phyloP scores from a whole-genome alignment of 352 stramenopile genomes.

The Pythium sp. region DNA sequence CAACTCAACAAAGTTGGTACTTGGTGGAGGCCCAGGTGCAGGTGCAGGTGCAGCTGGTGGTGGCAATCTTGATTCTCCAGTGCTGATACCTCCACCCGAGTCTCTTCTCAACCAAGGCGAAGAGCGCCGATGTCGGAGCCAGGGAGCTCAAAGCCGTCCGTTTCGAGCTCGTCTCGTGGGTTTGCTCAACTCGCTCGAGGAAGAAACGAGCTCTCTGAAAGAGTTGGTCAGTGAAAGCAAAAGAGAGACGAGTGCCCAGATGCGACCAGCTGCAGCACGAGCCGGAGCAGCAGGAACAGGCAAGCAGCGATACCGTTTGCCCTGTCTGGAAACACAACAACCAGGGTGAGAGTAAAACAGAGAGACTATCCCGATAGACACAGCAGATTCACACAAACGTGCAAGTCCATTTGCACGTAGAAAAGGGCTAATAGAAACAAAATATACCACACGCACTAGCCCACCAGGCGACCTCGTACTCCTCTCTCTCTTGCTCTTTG shows the following conservation, averaged over 20 bases:
- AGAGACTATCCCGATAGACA: background rate
- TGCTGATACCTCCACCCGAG: background rate
- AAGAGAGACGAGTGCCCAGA: background rate
- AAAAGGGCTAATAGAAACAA: background rate
- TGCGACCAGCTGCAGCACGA: conserved; percentile 2
- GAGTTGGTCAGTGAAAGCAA: conserved; percentile 18
- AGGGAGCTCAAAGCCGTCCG: conserved; percentile 27
- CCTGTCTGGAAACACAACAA: conserved; percentile 9
- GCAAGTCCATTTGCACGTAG: conserved; percentile 6
- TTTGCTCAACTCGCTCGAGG: conserved; percentile 63
- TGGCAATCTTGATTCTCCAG: background rate
- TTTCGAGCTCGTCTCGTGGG: conserved; percentile 60
- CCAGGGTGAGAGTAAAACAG: background rate
- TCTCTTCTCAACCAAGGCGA: background rate
- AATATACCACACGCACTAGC: background rate
- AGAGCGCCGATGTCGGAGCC: conserved; percentile 15
- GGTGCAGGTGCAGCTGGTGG: background rate
- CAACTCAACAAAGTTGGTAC: background rate
- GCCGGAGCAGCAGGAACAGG: background rate
- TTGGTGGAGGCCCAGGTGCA: background rate
- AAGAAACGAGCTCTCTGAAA: conserved; percentile 58
- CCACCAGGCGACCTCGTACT: background rate
- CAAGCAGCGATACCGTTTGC: background rate
- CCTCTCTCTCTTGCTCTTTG: background rate
- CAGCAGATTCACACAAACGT: conserved; percentile 4